Conservation (phyloP, 2,329 filamentous ascomycete genomes). For the Didymella keratinophila region DNA sequence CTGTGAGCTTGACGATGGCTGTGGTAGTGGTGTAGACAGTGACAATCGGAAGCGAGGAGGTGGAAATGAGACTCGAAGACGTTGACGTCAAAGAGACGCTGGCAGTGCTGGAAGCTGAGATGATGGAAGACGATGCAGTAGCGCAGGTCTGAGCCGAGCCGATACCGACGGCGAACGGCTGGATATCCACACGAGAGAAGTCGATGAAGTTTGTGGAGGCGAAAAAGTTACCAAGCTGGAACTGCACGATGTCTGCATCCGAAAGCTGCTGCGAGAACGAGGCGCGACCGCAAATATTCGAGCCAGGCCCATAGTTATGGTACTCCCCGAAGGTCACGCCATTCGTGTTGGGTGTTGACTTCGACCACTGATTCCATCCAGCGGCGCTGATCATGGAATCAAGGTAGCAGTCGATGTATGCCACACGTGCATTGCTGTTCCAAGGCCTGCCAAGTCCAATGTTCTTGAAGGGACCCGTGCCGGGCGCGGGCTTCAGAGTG, state of each 20-base stretch:
- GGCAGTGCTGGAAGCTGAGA: neutral
- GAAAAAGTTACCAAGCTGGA: constrained; percentile 54
- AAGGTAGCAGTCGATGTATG: constrained; percentile 30
- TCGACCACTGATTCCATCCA: constrained; percentile 34
- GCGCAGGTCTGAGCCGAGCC: constrained; percentile 40
- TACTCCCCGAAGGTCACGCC: constrained; percentile 44
- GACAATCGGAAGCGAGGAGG: constrained; percentile 18
- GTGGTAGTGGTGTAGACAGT: constrained; percentile 32
- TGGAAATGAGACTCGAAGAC: constrained; percentile 9
- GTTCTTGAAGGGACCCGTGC: constrained; percentile 38
- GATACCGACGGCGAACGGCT: constrained; percentile 49
- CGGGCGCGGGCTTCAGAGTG: constrained; percentile 40
- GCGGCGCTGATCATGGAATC: constrained; percentile 31
- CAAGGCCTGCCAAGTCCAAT: constrained; percentile 40
- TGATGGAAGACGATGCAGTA: constrained; percentile 26
- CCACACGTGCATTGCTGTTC: constrained; percentile 32
- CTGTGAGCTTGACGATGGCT: constrained; percentile 27
- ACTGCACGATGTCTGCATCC: constrained; percentile 48
- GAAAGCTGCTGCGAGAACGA: constrained; percentile 51
- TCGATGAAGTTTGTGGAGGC: constrained; percentile 54
- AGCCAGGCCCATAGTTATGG: constrained; percentile 50
- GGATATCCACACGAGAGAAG: constrained; percentile 49
- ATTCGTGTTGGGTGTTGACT: constrained; percentile 28
- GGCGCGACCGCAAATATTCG: constrained; percentile 41
- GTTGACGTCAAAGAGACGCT: neutral